phyloP scores from a whole-genome alignment of 192 early-diverging fungal genomes.

The Coemansia sp. region DNA sequence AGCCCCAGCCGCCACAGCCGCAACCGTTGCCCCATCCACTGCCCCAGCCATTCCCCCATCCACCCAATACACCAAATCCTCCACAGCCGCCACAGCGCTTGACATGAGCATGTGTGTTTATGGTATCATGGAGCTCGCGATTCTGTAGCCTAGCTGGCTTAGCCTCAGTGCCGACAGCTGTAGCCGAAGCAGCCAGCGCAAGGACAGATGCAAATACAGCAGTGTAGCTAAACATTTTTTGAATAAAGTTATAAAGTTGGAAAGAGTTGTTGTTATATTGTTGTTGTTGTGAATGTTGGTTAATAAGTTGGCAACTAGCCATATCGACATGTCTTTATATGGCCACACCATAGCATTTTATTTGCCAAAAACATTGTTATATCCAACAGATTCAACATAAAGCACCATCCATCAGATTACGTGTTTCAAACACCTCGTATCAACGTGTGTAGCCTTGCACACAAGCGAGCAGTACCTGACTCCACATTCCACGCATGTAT shows the following conservation, averaged over 20 bases:
- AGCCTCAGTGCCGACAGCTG: not conserved
- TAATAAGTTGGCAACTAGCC: not conserved
- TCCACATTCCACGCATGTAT: slow-evolving; percentile 62
- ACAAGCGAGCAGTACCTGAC: slow-evolving; percentile 63
- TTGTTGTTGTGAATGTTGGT: not conserved
- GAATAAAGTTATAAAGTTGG: not conserved
- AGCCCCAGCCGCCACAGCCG: slow-evolving; percentile 5
- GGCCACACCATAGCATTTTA: not conserved
- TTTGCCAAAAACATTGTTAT: not conserved
- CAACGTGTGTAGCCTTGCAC: slow-evolving; percentile 59
- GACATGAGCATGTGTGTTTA: not conserved
- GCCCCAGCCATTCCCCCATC: not conserved
- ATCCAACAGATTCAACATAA: not conserved
- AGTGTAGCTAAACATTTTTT: not conserved
- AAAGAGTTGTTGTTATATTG: not conserved
- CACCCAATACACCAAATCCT: not conserved
- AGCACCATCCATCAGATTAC: slow-evolving; percentile 11
- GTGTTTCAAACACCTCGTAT: slow-evolving; percentile 59
- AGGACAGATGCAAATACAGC: not conserved
- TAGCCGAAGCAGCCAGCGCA: not conserved
- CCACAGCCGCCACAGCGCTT: slow-evolving; percentile 2
- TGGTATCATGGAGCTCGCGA: not conserved
- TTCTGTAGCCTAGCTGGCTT: not conserved
- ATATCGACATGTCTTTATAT: not conserved
- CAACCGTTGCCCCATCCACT: not conserved